phyloP scores from a whole-genome alignment of 2,329 filamentous ascomycete species.

The Chaetoscypha palmicola region DNA sequence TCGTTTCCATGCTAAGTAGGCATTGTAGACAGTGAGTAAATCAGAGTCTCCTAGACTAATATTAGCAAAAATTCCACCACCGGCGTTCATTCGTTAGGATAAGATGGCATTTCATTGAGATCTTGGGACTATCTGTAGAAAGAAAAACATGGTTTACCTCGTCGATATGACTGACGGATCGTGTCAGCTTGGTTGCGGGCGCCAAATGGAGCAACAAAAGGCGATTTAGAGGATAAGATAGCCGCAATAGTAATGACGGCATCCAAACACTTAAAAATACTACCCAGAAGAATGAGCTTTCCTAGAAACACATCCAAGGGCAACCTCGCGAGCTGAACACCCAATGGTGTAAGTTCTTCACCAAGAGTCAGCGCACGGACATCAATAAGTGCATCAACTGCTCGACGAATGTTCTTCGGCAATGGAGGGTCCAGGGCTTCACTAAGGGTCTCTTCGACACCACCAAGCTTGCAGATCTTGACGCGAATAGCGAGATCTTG shows the following conservation, averaged over 20 bases:
- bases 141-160: too few relatives aligned
- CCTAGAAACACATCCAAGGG: constrained; percentile 92
- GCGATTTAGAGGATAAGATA: constrained; percentile 89
- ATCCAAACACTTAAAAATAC: constrained; percentile 85
- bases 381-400: constrained; percentile 87
- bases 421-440: constrained; percentile 87
- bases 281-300: constrained; percentile 82
- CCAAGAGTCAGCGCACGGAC: constrained; percentile 76
- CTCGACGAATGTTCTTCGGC: constrained; percentile 84
- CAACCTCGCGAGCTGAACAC: constrained; percentile 76
- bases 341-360: constrained; percentile 82
- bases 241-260: constrained; percentile 87
- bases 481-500: constrained; percentile 94
- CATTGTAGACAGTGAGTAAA: constrained; percentile 86
- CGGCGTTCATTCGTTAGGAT: too few relatives aligned
- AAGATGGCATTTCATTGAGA: too few relatives aligned
- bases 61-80: neutral
- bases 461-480: constrained; percentile 93
- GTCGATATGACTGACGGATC: constrained; percentile 70
- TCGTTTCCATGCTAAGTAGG: constrained; percentile 82
- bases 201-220: constrained; percentile 81
- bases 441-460: constrained; percentile 82
- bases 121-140: too few relatives aligned
- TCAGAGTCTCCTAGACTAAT: constrained; percentile 74
- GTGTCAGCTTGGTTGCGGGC: constrained; percentile 76